Conservation (phyloP, 1,139 yeast species). For the Candida sanyaensis region DNA sequence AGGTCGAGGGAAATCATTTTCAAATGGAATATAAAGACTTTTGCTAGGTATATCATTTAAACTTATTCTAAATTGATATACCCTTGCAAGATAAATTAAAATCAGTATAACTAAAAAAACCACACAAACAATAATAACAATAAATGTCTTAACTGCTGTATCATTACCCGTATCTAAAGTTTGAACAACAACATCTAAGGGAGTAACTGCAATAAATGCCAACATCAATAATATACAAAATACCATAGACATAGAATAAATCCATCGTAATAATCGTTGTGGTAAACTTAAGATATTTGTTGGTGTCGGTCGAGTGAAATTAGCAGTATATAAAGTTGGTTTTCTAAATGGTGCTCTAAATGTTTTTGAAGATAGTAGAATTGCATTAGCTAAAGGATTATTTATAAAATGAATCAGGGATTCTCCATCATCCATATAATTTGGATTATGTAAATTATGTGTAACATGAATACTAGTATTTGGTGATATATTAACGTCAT, state of each 20-base stretch:
- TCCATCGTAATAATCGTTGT: conserved; percentile 45
- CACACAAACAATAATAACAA: conserved; percentile 73
- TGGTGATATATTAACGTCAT: neutral
- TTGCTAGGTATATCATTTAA: conserved; percentile 75
- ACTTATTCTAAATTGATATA: conserved; percentile 58
- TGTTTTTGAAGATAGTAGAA: neutral
- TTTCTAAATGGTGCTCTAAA: conserved; percentile 4
- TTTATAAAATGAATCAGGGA: neutral
- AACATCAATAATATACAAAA: conserved; percentile 51
- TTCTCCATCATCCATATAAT: neutral
- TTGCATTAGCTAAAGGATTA: neutral
- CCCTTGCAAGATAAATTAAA: conserved; percentile 51
- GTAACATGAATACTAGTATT: neutral
- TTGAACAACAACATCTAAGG: conserved; percentile 74
- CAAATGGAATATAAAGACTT: conserved; percentile 63
- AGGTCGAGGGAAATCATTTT: conserved; percentile 60
- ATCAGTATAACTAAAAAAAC: conserved; percentile 53
- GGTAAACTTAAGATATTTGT: conserved; percentile 28
- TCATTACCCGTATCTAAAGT: conserved; percentile 52
- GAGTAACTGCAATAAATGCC: conserved; percentile 66
- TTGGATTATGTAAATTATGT: neutral
- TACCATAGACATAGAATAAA: conserved; percentile 57
- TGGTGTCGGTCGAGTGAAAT: conserved; percentile 5
- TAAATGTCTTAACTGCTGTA: conserved; percentile 67
- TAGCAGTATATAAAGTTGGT: conserved; percentile 9